Conservation (phyloP, 2,329 filamentous ascomycete species). For the Fusarium miscanthi region DNA sequence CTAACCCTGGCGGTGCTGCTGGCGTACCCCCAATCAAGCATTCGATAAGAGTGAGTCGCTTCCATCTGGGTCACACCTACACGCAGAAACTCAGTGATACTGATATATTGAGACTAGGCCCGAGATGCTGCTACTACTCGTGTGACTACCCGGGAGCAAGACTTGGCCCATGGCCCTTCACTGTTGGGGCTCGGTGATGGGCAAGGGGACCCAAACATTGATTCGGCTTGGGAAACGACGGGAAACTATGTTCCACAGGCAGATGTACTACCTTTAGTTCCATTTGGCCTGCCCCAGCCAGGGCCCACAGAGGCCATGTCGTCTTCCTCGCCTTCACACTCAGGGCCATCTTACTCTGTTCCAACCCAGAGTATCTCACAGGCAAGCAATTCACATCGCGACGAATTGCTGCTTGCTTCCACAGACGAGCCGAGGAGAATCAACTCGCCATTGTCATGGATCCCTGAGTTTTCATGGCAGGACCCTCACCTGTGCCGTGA, state of each 20-base stretch:
- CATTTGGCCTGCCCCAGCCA: fast-evolving
- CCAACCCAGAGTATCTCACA: not conserved
- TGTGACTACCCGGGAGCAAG: not conserved
- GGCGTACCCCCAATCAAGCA: not conserved
- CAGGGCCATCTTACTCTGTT: not conserved
- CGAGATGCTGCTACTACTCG: fast-evolving
- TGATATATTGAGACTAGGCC: not conserved
- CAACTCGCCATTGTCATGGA: fast-evolving
- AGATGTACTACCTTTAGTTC: fast-evolving
- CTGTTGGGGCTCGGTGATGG: not conserved
- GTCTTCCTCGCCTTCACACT: not conserved
- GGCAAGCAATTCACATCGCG: not conserved
- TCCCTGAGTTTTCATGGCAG: slow-evolving; percentile 7
- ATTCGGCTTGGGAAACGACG: fast-evolving
- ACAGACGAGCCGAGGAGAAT: fast-evolving
- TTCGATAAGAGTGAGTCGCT: not conserved
- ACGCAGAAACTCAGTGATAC: fast-evolving
- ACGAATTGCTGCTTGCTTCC: not conserved
- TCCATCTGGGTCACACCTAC: fast-evolving
- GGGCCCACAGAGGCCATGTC: fast-evolving
- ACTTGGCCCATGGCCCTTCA: not conserved
- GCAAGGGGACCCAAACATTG: not conserved
- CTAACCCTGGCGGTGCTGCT: fast-evolving
- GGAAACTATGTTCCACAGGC: fast-evolving
- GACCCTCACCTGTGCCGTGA: not conserved